Evolutionary conservation across 139 green algal genomes (phyloP).

Genomic region (Nannochloris sp.): DNA sequence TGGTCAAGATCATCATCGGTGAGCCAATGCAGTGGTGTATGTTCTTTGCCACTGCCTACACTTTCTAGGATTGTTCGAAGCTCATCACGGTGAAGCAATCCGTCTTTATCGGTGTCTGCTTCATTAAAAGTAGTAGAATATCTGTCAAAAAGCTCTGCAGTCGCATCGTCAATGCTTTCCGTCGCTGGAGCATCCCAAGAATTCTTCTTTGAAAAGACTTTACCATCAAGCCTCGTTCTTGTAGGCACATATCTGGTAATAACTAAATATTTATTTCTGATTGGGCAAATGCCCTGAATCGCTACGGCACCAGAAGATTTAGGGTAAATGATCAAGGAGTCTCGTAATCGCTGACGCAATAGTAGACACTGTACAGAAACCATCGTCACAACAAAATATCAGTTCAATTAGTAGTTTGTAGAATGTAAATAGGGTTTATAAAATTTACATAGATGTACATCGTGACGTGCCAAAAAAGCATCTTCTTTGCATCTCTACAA

Average conservation of each 20-base stretch:
- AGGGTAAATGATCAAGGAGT: no score
- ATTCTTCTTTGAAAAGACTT: background rate
- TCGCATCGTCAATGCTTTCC: background rate
- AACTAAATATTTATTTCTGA: no score
- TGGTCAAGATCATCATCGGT: slow-evolving; percentile 14
- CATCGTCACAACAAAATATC: background rate
- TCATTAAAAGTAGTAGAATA: background rate
- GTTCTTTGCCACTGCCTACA: slow-evolving; percentile 12
- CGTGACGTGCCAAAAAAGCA: no score
- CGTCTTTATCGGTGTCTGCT: slow-evolving; percentile 9
- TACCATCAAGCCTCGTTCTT: no score
- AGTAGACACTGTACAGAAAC: background rate
- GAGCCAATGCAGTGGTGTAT: slow-evolving; percentile 6
- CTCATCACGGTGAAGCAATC: slow-evolving; percentile 16
- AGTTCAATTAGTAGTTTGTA: background rate
- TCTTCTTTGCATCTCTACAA: no score
- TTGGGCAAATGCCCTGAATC: no score
- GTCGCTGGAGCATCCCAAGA: background rate
- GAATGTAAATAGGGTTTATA: background rate
- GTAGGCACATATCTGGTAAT: no score
- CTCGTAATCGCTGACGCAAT: no score
- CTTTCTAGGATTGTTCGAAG: slow-evolving; percentile 18
- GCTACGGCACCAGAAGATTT: no score
- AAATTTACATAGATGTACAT: slow-evolving; percentile 3
- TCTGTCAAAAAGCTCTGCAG: background rate